Evolutionary conservation across 768 basidiomycete species (phyloP).

Genomic region (Antrodiella citrinella): DNA sequence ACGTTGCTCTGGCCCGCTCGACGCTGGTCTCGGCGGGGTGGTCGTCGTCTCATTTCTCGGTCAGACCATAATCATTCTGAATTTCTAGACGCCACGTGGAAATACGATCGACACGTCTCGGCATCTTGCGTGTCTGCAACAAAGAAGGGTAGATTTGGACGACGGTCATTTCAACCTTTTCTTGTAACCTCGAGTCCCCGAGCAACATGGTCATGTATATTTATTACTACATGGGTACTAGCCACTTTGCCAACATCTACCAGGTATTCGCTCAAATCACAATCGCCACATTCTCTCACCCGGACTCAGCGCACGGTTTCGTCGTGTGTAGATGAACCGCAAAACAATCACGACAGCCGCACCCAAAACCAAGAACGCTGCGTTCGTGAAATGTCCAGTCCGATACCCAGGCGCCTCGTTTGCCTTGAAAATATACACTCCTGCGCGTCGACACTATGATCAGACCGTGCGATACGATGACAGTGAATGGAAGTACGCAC

Average conservation of each 20-base stretch:
- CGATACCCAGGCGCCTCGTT: slow-evolving; percentile 25
- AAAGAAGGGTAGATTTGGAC: no score
- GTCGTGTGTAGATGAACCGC: slow-evolving; percentile 10
- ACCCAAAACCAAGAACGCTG: slow-evolving; percentile 21
- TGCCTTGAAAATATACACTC: slow-evolving; percentile 22
- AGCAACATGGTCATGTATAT: no score
- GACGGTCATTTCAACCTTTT: no score
- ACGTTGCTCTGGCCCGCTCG: background rate
- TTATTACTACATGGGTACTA: no score
- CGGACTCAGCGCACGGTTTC: slow-evolving; percentile 10
- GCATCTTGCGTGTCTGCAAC: no score
- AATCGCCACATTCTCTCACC: slow-evolving; percentile 13
- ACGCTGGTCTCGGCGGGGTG: background rate
- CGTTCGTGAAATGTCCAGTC: slow-evolving; percentile 29
- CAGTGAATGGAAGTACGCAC: slow-evolving; percentile 6
- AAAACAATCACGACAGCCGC: slow-evolving; percentile 11
- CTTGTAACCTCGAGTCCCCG: no score
- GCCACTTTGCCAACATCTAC: no score
- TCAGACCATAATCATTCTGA: background rate
- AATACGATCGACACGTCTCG: background rate
- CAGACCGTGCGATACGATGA: background rate
- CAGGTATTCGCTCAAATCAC: slow-evolving; percentile 2
- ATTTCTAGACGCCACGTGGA: background rate
- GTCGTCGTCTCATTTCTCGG: background rate
- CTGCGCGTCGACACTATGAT: slow-evolving; percentile 7